Base-by-base conservation (phyloP, 2,329 filamentous ascomycete genomes). In the Spiromastix sp. region DNA sequence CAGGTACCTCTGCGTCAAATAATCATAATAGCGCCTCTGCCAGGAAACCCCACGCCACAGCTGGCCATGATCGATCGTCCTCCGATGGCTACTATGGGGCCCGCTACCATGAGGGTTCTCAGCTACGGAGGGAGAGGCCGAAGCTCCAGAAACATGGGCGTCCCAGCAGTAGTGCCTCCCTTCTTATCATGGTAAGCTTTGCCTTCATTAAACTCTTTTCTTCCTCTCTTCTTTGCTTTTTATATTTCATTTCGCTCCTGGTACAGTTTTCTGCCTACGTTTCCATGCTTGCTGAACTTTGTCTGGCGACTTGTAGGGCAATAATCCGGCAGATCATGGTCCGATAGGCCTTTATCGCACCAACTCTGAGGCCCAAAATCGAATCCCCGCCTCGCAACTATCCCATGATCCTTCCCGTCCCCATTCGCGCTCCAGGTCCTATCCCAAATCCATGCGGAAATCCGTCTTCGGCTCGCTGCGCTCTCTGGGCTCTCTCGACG, bases 381-480 rank as follows among this genome's bases (percentile, higher is more conserved):
- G 28, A 34, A 13, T 4, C 32, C 15, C 16, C 22, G 5, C 15
- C 32, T 27, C 17, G 8, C 22, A 19, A 18, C 16, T 18, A 11
- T 12, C 32, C 24, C 24, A 34, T 27, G 32, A 34, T 4, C 9
- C 10, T 26, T 28, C 32, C 11, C n/a, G n/a, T n/a, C 7, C 11
- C 11, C 30, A 37, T 27, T 17, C 30, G 20, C 57, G 59, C 20
- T 61, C 63, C 21, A 61, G 57, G 43, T 66, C 61, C 12, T 43
- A 65, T 10, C 62, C 64, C 44, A 67, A 62, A 45, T 40, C 43
- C 29, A 60, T 58, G 42, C 63, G 70, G 8, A 56, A 62, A n/a
- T 77, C 74, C 3, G 61, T 76, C 17, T 76, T 79, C 50, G 72
- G 71, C 25, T 77, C 74, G 2, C 55, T 77, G 33, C 66, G 68